Base-by-base conservation (phyloP, 2,329 filamentous ascomycete genomes). In the Rutstroemia sp. region DNA sequence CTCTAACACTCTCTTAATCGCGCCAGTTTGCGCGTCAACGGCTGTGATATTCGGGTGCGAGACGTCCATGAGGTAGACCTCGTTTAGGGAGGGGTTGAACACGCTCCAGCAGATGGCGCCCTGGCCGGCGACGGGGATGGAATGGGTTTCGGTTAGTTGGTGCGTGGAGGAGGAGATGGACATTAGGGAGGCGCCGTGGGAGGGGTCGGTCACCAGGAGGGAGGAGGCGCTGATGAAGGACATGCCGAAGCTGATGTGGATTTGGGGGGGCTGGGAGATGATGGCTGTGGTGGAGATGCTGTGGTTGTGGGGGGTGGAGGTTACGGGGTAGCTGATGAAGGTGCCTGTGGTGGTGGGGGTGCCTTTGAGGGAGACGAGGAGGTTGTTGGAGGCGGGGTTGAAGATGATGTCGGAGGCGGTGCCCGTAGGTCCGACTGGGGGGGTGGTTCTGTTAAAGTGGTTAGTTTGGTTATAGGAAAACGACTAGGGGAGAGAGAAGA, bases 391-490 rank as follows among this genome's bases (percentile, higher is more conserved):
- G 48, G 84, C 80, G 0, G 69, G 69, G 0, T 78, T 79, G 69
- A 84, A 86, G 64, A 83, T 78, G 0, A 77, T 73, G 4, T 86
- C 81, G 0, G 81, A 83, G 2, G 83, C 73, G 0, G 79, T 83
- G 66, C 82, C 81, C 2, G 72, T 69, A 0, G 82, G 81, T 0
- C 82, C 82, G 0, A 72, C 67, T 0, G 83, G 81, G 0, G 83
- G 82, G 0, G 78, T 83, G 0, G 75, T 76, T 64, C 86, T 49
- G 8, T 39, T 37, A 16, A 17, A 23, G 19, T 8, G 39, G 39
- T 42, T 19, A 42, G 39, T 42, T 42, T n/a, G 39, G 39, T 19
- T 42, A 9, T 12, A 12, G 4, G 10, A 34, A 12, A 34, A 4
- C n/a, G 30, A 5, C 19, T 8, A 46, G 0, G 8, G 7, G 21